Conservation (phyloP, 257 asterid species). For the Primulina huaijiensis region DNA sequence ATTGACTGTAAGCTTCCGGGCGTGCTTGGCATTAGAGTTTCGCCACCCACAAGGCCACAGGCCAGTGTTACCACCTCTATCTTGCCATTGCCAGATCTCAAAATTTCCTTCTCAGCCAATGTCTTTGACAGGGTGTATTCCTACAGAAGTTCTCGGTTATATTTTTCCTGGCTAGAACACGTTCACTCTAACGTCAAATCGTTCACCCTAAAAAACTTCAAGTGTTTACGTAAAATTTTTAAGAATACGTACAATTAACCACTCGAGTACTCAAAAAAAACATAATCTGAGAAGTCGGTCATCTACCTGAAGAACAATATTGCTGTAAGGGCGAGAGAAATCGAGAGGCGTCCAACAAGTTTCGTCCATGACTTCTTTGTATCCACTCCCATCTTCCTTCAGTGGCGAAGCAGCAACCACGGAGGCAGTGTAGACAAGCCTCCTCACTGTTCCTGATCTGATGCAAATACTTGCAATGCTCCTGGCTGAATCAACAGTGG, state of each 20-base stretch:
- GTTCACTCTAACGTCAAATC: no score
- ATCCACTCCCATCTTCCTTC: constrained; percentile 39
- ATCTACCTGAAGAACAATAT: constrained; percentile 17
- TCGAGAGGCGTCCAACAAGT: constrained; percentile 62
- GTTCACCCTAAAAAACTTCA: no score
- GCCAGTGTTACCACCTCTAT: constrained; percentile 51
- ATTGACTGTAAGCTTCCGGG: constrained; percentile 26
- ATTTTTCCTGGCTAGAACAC: not conserved
- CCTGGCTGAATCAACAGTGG: constrained; percentile 44
- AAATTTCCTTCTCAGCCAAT: constrained; percentile 46
- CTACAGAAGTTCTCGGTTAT: constrained; percentile 21
- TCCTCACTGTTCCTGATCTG: constrained; percentile 37
- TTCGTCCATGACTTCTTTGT: constrained; percentile 46
- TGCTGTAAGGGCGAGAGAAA: constrained; percentile 23
- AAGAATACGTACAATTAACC: no score
- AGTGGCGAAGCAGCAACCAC: constrained; percentile 47
- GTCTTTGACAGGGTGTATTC: constrained; percentile 50
- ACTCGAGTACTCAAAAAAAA: no score
- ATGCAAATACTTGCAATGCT: constrained; percentile 34
- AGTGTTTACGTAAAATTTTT: no score
- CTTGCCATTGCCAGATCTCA: constrained; percentile 36
- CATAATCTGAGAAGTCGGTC: no score
- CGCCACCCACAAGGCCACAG: constrained; percentile 67
- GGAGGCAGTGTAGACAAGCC: constrained; percentile 46
- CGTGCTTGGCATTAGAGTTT: constrained; percentile 31